Conservation (phyloP, 1,284 basidiomycete species). For the Ceratobasidium sp. region DNA sequence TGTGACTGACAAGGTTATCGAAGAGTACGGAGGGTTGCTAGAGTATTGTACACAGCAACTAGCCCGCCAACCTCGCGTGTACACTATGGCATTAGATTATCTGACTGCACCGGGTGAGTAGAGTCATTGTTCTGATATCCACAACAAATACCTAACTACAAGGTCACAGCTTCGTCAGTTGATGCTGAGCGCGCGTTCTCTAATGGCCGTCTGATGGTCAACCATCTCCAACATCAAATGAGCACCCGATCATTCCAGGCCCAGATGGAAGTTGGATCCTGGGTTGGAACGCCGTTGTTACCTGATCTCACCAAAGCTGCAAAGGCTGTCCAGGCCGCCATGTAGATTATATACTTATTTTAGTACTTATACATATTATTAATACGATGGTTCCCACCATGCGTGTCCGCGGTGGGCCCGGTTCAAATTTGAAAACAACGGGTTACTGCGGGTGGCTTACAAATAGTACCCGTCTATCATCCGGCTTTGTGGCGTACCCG, state of each 20-base stretch:
- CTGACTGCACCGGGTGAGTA: slow-evolving; percentile 4
- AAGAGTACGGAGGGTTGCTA: background rate
- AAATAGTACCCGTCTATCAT: too few species aligned
- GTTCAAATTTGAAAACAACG: too few species aligned
- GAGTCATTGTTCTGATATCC: background rate
- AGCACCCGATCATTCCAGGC: background rate
- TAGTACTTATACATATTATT: background rate
- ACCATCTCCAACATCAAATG: background rate
- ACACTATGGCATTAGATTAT: slow-evolving; percentile 11
- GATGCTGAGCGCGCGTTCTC: slow-evolving; percentile 10
- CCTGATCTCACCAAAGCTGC: background rate
- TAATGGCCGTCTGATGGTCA: slow-evolving; percentile 1
- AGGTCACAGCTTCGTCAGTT: background rate
- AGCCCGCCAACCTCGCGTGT: background rate
- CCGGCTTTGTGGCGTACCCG: slow-evolving; percentile 4
- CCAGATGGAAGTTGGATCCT: slow-evolving; percentile 8
- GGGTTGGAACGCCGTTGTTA: background rate
- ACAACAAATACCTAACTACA: background rate
- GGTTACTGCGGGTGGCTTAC: too few species aligned
- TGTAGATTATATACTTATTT: slow-evolving; percentile 3
- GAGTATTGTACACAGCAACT: slow-evolving; percentile 4
- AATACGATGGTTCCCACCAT: background rate
- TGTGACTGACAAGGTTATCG: background rate
- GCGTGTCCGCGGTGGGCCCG: background rate
- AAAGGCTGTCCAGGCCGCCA: background rate